Percentiles rank a stretch among this genome's conserved stretches.
These are phyloP conservation scores for Aspergillus pseudotamarii DNA, from an alignment of 2,329 filamentous ascomycete genomes.

Conservation along the genomic window DNA sequence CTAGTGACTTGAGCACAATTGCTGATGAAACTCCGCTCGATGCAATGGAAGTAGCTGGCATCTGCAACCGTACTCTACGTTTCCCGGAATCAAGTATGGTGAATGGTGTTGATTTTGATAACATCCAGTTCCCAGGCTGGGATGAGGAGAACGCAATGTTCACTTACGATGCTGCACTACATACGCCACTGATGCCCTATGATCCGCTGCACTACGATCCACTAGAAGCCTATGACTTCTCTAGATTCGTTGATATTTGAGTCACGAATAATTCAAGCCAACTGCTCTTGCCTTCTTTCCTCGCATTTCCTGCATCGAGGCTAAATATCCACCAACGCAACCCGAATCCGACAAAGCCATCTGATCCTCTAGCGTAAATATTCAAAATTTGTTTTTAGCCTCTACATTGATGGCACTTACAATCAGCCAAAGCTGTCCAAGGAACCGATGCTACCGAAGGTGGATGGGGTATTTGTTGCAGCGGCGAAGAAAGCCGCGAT, in stretches of 20 bases:
- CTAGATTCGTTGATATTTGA: background rate
- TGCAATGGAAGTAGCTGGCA: background rate
- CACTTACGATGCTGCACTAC: background rate
- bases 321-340: background rate
- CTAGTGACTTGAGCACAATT: slow-evolving; percentile 5
- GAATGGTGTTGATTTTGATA: background rate
- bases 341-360: background rate
- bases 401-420: too few relatives aligned
- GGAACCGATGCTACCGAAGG: background rate
- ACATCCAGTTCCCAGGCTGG: background rate
- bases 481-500: background rate
- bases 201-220: background rate
- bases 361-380: background rate
- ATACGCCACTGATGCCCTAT: background rate
- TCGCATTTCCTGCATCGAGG: background rate
- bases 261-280: background rate
- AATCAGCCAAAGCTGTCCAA: background rate
- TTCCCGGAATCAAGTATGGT: background rate
- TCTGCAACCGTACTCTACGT: background rate
- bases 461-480: background rate
- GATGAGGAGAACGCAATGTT: background rate
- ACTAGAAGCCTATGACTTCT: background rate
- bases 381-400: background rate
- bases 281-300: background rate
- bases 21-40: background rate